A percentile compares a stretch with the other conserved stretches of the same genome.
These are phyloP conservation scores for Cladobotryum protrusum DNA, from an alignment of 2,329 filamentous ascomycete genomes.

Conservation along the genomic window DNA sequence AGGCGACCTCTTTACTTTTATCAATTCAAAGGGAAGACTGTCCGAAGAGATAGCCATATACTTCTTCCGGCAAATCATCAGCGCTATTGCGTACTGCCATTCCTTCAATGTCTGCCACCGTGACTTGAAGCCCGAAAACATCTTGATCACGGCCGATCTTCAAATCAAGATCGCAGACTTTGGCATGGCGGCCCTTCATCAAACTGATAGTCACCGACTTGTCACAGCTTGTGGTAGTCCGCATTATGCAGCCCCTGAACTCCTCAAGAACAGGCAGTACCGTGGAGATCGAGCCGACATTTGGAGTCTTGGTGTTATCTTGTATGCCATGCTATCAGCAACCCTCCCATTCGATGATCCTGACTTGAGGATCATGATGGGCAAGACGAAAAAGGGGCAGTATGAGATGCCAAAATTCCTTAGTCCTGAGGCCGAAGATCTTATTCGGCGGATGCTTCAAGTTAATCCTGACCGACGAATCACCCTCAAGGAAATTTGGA, in stretches of 20 bases:
- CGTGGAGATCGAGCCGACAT: conserved; percentile 83
- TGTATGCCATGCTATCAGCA: conserved; percentile 82
- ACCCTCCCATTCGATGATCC: conserved; percentile 74
- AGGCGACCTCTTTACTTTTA: conserved; percentile 79
- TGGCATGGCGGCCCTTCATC: conserved; percentile 88
- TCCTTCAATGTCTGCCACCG: conserved; percentile 92
- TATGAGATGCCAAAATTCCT: conserved; percentile 59
- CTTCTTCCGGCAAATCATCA: conserved; percentile 90
- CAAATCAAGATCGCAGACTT: conserved; percentile 95
- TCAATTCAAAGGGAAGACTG: conserved; percentile 67
- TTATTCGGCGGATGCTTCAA: conserved; percentile 74
- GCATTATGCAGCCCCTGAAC: conserved; percentile 91
- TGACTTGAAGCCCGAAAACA: conserved; percentile 95
- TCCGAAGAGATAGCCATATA: conserved; percentile 73
- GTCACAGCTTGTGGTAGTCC: conserved; percentile 92
- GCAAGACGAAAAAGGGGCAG: conserved; percentile 51
- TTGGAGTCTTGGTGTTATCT: conserved; percentile 87
- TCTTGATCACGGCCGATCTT: conserved; percentile 68
- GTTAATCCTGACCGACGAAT: conserved; percentile 75
- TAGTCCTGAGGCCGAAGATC: conserved; percentile 63
- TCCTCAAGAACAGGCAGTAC: conserved; percentile 72
- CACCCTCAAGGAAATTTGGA: conserved; percentile 73
- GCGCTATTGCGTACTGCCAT: conserved; percentile 87
- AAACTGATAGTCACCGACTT: conserved; percentile 71
- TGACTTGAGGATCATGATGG: conserved; percentile 56